Conservation (phyloP, 495 filamentous ascomycete species). For the Trichodelitschia bisporula region DNA sequence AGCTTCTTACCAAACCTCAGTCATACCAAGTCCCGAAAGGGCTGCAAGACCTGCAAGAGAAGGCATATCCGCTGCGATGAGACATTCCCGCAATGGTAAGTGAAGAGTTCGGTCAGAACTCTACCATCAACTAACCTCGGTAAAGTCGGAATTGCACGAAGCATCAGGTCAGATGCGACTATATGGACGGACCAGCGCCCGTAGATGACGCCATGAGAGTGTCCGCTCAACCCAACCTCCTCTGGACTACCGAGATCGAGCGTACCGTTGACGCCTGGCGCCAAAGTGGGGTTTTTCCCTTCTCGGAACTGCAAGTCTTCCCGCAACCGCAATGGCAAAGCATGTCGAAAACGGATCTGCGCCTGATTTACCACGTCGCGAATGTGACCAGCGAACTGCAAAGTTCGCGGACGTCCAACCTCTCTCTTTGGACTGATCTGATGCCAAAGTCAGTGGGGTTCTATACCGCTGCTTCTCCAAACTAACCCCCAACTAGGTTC, state of each 20-base stretch:
- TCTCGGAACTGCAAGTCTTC: slow-evolving; percentile 53
- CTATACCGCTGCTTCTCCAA: not conserved
- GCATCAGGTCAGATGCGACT: slow-evolving; percentile 93
- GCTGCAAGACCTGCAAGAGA: slow-evolving; percentile 91
- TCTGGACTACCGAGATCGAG: slow-evolving; percentile 64
- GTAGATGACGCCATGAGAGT: too few relatives aligned
- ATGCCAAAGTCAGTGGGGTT: slow-evolving; percentile 72
- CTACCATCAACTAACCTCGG: not conserved
- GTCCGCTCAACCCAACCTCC: slow-evolving; percentile 45
- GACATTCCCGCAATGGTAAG: slow-evolving; percentile 89
- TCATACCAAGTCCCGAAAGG: slow-evolving; percentile 95
- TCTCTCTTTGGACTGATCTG: slow-evolving; percentile 77
- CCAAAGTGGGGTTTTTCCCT: slow-evolving; percentile 63
- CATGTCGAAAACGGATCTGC: slow-evolving; percentile 50
- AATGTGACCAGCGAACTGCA: slow-evolving; percentile 65
- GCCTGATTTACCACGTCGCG: slow-evolving; percentile 77
- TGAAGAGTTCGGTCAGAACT: not conserved
- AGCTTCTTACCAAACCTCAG: too few relatives aligned
- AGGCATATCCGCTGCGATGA: slow-evolving; percentile 96
- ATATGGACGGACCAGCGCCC: slow-evolving; percentile 56
- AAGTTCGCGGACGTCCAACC: slow-evolving; percentile 46
- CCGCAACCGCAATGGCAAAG: slow-evolving; percentile 35
- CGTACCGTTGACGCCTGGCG: slow-evolving; percentile 62
- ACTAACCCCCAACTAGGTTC: slow-evolving; percentile 34
- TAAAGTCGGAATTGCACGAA: slow-evolving; percentile 89